These are phyloP conservation scores for Alliaria petiolata DNA, from an alignment of 345 rosid species.

Conservation along the genomic window DNA sequence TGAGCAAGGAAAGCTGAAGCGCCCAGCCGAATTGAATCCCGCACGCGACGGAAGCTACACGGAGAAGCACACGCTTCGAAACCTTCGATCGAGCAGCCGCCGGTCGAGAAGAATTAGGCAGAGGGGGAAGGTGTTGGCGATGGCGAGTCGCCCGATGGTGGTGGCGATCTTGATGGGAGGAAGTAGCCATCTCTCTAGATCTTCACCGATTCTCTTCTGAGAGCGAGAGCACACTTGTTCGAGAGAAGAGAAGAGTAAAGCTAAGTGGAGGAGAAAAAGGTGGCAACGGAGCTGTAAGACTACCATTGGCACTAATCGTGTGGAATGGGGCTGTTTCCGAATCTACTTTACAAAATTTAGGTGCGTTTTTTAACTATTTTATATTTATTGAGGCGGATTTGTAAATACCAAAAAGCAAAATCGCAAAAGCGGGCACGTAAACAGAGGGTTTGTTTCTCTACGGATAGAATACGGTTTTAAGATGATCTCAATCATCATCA, in stretches of 20 bases:
- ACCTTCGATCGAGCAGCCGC: conserved; percentile 38
- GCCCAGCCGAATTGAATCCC: conserved; percentile 99
- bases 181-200: conserved; percentile 15
- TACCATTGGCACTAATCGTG: conserved; percentile 6
- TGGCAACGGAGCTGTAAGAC: conserved; percentile 8
- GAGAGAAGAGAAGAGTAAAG: conserved; percentile 14
- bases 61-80: conserved; percentile 60
- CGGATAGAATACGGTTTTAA: neutral
- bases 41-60: conserved; percentile 85
- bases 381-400: neutral
- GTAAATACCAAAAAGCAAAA: neutral
- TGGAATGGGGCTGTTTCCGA: neutral
- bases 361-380: neutral
- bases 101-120: conserved; percentile 21
- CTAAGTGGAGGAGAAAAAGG: conserved; percentile 14
- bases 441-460: conserved; percentile 22
- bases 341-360: neutral
- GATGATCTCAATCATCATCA: neutral
- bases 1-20: conserved; percentile 84
- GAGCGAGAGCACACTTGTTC: neutral
- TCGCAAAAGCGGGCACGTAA: conserved; percentile 4
- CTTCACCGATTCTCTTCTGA: neutral
- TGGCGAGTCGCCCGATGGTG: conserved; percentile 33
- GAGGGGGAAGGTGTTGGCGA: conserved; percentile 19
- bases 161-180: conserved; percentile 34